Conservation (phyloP, 345 rosid species). For the Ceriops zippeliana region DNA sequence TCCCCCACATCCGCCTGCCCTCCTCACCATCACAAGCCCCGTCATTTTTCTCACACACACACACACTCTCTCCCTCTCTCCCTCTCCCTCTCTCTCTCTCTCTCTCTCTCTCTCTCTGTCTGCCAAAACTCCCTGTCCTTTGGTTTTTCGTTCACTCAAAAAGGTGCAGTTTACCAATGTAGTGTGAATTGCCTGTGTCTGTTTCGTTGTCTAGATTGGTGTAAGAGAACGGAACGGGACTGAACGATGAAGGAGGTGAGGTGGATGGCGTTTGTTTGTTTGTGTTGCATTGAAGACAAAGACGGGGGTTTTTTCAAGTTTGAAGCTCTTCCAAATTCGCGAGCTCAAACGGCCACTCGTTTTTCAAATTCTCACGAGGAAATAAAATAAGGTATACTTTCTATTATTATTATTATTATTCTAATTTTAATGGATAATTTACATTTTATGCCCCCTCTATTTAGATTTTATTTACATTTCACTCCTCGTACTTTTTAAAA, state of each 20-base stretch:
- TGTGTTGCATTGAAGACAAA: slow-evolving; percentile 35
- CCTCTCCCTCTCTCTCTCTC: neutral
- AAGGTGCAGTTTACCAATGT: neutral
- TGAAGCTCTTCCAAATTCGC: slow-evolving; percentile 12
- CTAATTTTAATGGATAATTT: too few relatives aligned
- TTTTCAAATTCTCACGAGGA: slow-evolving; percentile 40
- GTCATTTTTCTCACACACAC: slow-evolving; percentile 39
- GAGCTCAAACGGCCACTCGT: slow-evolving; percentile 69
- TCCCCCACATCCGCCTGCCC: slow-evolving; percentile 69
- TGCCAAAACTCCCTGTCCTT: neutral
- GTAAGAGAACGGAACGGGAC: neutral
- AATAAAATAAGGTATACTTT: too few relatives aligned
- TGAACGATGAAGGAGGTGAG: neutral
- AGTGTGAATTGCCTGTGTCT: too few relatives aligned
- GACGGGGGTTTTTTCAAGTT: slow-evolving; percentile 3
- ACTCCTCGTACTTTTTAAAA: too few relatives aligned
- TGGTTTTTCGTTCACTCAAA: neutral
- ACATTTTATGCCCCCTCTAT: too few relatives aligned
- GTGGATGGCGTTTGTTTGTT: neutral
- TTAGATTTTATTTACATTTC: too few relatives aligned
- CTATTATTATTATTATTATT: too few relatives aligned
- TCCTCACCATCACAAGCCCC: slow-evolving; percentile 85
- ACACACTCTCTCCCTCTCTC: neutral
- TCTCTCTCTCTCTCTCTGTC: slow-evolving; percentile 4
- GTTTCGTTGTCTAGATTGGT: too few relatives aligned